Evolutionary conservation across 139 green algal species (phyloP).

Genomic region (Trebouxia sp.): DNA sequence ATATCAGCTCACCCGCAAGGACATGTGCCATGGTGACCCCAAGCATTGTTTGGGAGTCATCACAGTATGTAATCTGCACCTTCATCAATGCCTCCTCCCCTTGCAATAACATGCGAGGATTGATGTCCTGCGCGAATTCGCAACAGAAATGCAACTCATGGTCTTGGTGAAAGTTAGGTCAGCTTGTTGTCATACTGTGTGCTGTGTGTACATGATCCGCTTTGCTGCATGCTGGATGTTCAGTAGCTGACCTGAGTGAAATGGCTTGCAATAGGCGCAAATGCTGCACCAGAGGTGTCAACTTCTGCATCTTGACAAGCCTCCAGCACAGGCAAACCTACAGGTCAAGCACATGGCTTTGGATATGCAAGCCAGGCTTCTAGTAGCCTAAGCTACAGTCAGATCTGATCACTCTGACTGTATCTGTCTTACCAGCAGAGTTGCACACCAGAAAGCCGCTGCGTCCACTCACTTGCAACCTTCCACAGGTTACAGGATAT

Average conservation of each 20-base stretch:
- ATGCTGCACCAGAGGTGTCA: background rate
- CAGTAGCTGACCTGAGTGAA: background rate
- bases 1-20: background rate
- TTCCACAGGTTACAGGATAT: slow-evolving; percentile 13
- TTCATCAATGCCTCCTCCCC: slow-evolving; percentile 6
- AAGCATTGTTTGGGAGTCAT: background rate
- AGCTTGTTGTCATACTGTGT: background rate
- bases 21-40: background rate
- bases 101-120: background rate
- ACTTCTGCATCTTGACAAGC: background rate
- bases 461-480: background rate
- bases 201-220: no score
- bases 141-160: no score
- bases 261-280: background rate
- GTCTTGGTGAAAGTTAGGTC: no score
- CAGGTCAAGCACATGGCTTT: no score
- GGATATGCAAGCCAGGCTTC: no score
- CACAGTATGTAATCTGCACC: background rate
- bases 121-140: slow-evolving; percentile 7
- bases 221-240: background rate
- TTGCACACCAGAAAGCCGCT: background rate
- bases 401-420: no score
- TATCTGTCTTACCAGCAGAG: background rate
- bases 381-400: no score
- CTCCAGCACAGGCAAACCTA: background rate